These are phyloP conservation scores for Botrytis fragariae DNA, from an alignment of 2,329 filamentous ascomycete genomes.

Conservation along the genomic window DNA sequence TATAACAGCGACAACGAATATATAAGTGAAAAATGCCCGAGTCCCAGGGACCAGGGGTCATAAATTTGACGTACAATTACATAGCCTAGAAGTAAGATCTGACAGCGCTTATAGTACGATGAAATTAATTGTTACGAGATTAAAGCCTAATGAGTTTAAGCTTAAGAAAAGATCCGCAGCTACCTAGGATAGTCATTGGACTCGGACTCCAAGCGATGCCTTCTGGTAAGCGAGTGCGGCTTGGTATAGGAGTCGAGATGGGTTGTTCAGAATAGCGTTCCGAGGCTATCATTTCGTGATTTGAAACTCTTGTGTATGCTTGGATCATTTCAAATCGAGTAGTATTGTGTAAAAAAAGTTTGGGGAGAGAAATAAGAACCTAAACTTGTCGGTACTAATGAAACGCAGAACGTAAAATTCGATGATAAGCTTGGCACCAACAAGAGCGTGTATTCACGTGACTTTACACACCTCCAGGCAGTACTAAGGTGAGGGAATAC, in stretches of 20 bases:
- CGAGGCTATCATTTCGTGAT: no score
- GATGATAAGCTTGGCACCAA: background rate
- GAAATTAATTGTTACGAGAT: background rate
- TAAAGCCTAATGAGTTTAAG: background rate
- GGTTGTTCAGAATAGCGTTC: background rate
- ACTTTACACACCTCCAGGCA: background rate
- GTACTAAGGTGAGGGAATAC: background rate
- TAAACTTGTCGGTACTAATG: background rate
- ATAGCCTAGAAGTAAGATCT: background rate
- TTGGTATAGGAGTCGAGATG: background rate
- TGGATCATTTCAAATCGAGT: background rate
- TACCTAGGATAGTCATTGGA: background rate
- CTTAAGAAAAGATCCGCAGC: background rate
- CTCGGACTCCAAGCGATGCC: background rate
- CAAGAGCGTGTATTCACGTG: background rate
- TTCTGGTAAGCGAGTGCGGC: background rate
- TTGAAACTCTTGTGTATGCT: background rate
- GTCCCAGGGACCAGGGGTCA: background rate
- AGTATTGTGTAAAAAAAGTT: background rate
- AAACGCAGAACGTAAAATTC: no score
- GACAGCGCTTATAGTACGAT: background rate
- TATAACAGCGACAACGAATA: background rate
- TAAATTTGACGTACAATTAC: background rate
- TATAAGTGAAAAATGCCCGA: background rate
- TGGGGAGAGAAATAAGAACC: background rate